A percentile compares a stretch with the other conserved stretches of the same genome.
Conservation (phyloP, 1,284 basidiomycete genomes). For the Pseudozyma thailandica region DNA sequence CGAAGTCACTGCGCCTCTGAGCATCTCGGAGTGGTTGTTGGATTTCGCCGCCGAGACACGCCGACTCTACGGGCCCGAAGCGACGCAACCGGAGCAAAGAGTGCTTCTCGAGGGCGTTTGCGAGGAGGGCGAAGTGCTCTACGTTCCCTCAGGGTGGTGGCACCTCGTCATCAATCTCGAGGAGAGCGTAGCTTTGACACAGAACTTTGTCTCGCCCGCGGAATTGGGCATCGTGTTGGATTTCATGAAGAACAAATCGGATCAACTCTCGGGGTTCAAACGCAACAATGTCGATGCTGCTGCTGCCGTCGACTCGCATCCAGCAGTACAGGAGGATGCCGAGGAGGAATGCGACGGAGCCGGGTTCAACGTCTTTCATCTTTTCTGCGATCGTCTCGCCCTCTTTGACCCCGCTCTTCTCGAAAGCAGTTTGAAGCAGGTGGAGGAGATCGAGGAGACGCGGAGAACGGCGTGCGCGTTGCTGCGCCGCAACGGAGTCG, state of each 20-base stretch:
- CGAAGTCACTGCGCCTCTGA: conserved; percentile 68
- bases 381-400: conserved; percentile 48
- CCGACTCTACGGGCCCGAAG: conserved; percentile 62
- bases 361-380: conserved; percentile 40
- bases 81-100: conserved; percentile 24
- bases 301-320: no score
- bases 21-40: conserved; percentile 69
- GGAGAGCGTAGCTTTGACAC: conserved; percentile 69
- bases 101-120: conserved; percentile 69
- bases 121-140: conserved; percentile 67
- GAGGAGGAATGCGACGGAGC: conserved; percentile 53
- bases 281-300: conserved; percentile 15
- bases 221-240: conserved; percentile 69
- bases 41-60: conserved; percentile 68
- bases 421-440: conserved; percentile 29
- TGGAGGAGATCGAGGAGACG: conserved; percentile 23
- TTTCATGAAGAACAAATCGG: conserved; percentile 69
- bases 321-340: conserved; percentile 14
- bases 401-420: conserved; percentile 40
- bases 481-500: conserved; percentile 6
- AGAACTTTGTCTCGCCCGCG: conserved; percentile 70
- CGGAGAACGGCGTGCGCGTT: conserved; percentile 10
- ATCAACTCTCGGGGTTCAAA: conserved; percentile 70
- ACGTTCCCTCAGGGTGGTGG: conserved; percentile 67
- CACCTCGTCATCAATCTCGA: conserved; percentile 61